phyloP scores from a whole-genome alignment of 179 eudicot genomes.

The Beta macrorhiza region DNA sequence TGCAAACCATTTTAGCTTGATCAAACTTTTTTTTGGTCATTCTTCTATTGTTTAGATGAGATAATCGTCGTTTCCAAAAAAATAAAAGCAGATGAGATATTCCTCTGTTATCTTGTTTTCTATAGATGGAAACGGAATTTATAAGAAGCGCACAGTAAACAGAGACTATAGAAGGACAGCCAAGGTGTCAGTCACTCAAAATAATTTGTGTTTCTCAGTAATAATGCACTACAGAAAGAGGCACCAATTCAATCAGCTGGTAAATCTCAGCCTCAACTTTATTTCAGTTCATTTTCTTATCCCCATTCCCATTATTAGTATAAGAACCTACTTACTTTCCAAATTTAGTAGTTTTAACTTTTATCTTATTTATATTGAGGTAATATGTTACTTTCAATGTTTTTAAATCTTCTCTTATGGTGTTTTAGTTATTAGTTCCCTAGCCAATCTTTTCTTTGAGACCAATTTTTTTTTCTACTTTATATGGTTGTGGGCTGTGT shows the following conservation, averaged over 20 bases:
- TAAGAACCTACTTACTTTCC: not conserved
- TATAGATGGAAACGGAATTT: conserved; percentile 24
- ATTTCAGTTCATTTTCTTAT: no score
- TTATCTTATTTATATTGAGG: not conserved
- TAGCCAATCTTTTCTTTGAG: not conserved
- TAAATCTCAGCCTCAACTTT: not conserved
- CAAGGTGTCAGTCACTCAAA: conserved; percentile 2
- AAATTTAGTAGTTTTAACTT: not conserved
- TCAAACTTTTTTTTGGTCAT: not conserved
- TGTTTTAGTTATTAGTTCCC: not conserved
- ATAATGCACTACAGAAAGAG: conserved; percentile 21
- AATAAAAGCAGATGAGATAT: no score
- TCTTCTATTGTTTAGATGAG: not conserved
- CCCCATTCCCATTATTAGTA: no score
- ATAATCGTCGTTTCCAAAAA: not conserved
- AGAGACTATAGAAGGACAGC: conserved; percentile 6
- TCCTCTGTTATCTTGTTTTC: not conserved
- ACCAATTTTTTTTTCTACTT: not conserved
- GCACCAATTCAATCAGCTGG: conserved; percentile 29
- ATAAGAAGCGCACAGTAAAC: conserved; percentile 6
- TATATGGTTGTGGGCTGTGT: not conserved
- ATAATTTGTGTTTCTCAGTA: conserved; percentile 19
- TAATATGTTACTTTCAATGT: no score
- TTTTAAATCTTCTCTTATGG: not conserved
- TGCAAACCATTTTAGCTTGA: not conserved